phyloP scores from a whole-genome alignment of 768 basidiomycete genomes.

The Exidia glandulosa region DNA sequence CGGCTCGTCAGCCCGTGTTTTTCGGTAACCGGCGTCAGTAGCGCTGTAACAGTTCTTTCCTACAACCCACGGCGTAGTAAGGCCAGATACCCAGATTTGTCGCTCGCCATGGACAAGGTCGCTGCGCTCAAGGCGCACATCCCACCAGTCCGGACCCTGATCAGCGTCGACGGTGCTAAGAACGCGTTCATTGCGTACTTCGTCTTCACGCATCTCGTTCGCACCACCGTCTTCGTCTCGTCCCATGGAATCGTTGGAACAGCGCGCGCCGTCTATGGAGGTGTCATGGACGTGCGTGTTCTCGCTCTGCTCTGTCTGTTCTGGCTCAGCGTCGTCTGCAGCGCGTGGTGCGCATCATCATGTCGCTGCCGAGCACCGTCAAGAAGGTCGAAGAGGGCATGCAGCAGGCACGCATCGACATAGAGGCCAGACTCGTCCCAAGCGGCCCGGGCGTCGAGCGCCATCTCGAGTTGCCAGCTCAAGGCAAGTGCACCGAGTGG shows the following conservation, averaged over 20 bases:
- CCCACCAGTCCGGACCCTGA: neutral
- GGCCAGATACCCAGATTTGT: neutral
- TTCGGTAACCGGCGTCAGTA: no score
- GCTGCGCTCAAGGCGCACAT: neutral
- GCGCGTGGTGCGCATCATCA: constrained; percentile 43
- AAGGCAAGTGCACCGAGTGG: constrained; percentile 60
- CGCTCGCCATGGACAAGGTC: neutral
- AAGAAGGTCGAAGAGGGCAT: constrained; percentile 52
- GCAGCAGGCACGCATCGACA: constrained; percentile 48
- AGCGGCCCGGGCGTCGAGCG: constrained; percentile 50
- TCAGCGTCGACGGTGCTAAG: neutral
- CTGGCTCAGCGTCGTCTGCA: constrained; percentile 16
- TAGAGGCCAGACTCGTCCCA: constrained; percentile 59
- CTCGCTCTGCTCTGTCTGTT: neutral
- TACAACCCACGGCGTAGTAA: neutral
- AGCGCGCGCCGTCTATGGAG: neutral
- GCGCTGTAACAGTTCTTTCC: neutral
- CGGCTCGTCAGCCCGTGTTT: no score
- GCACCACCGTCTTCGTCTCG: neutral
- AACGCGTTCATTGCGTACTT: neutral
- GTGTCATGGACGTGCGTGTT: neutral
- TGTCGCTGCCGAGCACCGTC: constrained; percentile 51
- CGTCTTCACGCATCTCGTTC: neutral
- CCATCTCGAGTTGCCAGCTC: constrained; percentile 52
- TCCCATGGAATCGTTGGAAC: neutral